Conservation (phyloP, 2,329 filamentous ascomycete genomes). For the Hymenotorrendiella dingleyae region DNA sequence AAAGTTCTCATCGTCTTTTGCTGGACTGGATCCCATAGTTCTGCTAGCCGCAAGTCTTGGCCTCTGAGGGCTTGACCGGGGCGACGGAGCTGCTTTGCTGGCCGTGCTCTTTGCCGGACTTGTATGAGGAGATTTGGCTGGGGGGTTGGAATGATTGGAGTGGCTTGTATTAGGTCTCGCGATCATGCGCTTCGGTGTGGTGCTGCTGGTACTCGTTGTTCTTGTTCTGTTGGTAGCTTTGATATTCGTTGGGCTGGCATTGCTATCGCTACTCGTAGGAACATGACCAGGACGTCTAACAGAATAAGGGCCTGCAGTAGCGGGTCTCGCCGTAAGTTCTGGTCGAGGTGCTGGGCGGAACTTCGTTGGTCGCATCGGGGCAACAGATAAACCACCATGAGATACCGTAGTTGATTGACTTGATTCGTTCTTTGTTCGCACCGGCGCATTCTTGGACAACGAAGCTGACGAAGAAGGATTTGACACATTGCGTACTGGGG, state of each 20-base stretch:
- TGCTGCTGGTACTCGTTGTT: slow-evolving; percentile 45
- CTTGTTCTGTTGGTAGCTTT: slow-evolving; percentile 40
- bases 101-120: slow-evolving; percentile 15
- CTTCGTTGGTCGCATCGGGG: slow-evolving; percentile 56
- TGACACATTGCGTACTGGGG: slow-evolving; percentile 43
- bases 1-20: slow-evolving; percentile 46
- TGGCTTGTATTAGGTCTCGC: slow-evolving; percentile 32
- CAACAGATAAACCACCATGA: slow-evolving; percentile 55
- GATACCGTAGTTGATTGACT: slow-evolving; percentile 29
- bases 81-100: background rate
- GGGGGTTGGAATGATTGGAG: slow-evolving; percentile 29
- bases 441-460: slow-evolving; percentile 30
- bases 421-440: slow-evolving; percentile 37
- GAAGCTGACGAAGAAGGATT: slow-evolving; percentile 28
- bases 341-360: slow-evolving; percentile 40
- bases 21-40: slow-evolving; percentile 33
- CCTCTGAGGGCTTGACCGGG: slow-evolving; percentile 16
- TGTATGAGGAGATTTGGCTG: slow-evolving; percentile 20
- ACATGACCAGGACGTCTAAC: slow-evolving; percentile 38
- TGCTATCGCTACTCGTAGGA: slow-evolving; percentile 25
- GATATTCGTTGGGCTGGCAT: slow-evolving; percentile 29
- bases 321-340: slow-evolving; percentile 50
- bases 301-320: slow-evolving; percentile 61
- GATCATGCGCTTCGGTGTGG: slow-evolving; percentile 30
- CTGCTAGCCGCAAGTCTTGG: slow-evolving; percentile 14